Evolutionary conservation across 495 filamentous ascomycete species (phyloP), one percentile per base, ranked within the genome.

Genomic region (Aspergillus haitiensis): DNA sequence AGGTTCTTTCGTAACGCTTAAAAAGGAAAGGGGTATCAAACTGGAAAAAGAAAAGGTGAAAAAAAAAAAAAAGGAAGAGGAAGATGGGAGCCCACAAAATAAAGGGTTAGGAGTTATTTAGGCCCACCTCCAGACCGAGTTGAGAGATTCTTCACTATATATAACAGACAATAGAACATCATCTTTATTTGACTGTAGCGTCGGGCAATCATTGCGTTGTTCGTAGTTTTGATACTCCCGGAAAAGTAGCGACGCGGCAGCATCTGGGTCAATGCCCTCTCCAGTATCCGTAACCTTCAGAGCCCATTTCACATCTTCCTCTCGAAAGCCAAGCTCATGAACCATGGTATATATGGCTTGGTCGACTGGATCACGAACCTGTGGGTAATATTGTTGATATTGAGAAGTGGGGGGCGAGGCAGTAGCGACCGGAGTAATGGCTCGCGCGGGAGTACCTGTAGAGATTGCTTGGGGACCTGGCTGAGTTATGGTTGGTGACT

Each of bases 301-400:
- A 9, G 81, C 81, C 73, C 78, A 81, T 56, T 79, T 81, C 4
- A 76, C 79, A 44, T 82, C 79, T 33, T 76, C 68, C 44, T 73
- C 66, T 33, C 69, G 56, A 58, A 82, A 83, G 5, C 81, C 81
- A 27, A 82, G 75, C 9, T 77, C 75, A 9, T 70, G 63, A 4
- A 82, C 81, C 59, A 83, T 75, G 39, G 68, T 65, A 16, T 72
- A 61, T 32, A 83, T 78, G 6, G 81, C 81, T 11, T 72, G 73
- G 54, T 83, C 81, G 16, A 80, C 79, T 5, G 81, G 81, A 54
- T 83, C 81, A 27, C 73, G 71, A n/a, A 83, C 72, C 55, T 80
- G 79, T 0, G 76, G 77, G 10, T 66, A 60, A 15, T 56, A 56
- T 9, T 31, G 45, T 11, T 66, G 61, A 15, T 56, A 52, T 7